phyloP scores from a whole-genome alignment of 148 eudicot genomes.

The Camellia sinensis region DNA sequence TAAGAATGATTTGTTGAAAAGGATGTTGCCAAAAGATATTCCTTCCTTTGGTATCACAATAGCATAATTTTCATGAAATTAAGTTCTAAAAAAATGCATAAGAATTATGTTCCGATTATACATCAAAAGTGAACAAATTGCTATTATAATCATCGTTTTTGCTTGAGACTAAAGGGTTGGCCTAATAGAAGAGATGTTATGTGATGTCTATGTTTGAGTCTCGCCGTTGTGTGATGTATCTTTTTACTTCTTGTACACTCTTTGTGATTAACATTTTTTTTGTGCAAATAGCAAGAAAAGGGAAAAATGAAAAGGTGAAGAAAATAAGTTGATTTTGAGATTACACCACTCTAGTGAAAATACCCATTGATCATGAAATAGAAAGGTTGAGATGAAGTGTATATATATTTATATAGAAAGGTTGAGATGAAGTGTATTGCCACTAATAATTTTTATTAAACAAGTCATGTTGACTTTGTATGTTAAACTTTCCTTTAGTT shows the following conservation, averaged over 20 bases:
- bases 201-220: too few species aligned
- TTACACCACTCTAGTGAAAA: not conserved
- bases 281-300: not conserved
- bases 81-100: not conserved
- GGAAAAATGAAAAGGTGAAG: not conserved
- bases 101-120: not conserved
- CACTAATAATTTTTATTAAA: not conserved
- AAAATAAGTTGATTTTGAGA: not conserved
- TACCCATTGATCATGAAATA: not conserved
- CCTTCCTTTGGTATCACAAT: not conserved
- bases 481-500: not conserved
- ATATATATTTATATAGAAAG: not conserved
- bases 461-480: constrained; percentile 2
- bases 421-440: constrained; percentile 5
- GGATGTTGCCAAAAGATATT: not conserved
- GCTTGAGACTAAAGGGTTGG: too few species aligned
- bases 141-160: too few species aligned
- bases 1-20: not conserved
- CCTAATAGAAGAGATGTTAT: too few species aligned
- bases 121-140: too few species aligned
- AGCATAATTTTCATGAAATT: constrained; percentile 1
- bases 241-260: too few species aligned
- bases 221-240: too few species aligned
- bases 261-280: not conserved
- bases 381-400: not conserved